Percentiles rank a stretch among this genome's conserved stretches.
These are phyloP conservation scores for Paracoccidioides brasiliensis DNA, from an alignment of 2,329 filamentous ascomycete genomes.

Conservation along the genomic window DNA sequence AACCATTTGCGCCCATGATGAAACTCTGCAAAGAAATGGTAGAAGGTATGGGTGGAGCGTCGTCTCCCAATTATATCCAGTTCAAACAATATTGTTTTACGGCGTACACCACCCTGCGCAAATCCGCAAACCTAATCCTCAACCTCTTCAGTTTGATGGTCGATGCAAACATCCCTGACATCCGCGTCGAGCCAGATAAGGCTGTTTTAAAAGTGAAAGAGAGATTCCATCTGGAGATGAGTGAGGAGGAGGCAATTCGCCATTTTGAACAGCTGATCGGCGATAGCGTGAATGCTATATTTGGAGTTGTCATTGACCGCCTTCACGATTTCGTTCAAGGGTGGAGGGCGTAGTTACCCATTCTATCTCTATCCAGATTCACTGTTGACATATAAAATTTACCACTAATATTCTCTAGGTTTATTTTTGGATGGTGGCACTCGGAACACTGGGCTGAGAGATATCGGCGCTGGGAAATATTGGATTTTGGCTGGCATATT, in stretches of 20 bases:
- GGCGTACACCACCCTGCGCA: conserved; percentile 80
- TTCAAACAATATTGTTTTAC: conserved; percentile 97
- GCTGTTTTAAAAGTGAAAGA: conserved; percentile 92
- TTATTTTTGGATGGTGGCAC: not conserved
- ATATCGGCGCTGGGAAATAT: not conserved
- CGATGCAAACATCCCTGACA: conserved; percentile 92
- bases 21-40: conserved; percentile 98
- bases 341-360: conserved; percentile 47
- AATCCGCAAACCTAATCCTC: conserved; percentile 78
- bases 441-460: not conserved
- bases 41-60: conserved; percentile 85
- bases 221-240: conserved; percentile 80
- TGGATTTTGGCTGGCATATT: not conserved
- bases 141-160: conserved; percentile 97
- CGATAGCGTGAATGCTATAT: conserved; percentile 77
- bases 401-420: not conserved
- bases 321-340: conserved; percentile 89
- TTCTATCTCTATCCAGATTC: not conserved
- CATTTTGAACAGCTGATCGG: conserved; percentile 84
- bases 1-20: conserved; percentile 93
- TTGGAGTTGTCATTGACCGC: conserved; percentile 88
- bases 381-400: not conserved
- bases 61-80: conserved; percentile 65
- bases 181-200: conserved; percentile 82
- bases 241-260: conserved; percentile 80